Percentiles rank a stretch among this genome's conserved stretches.
These are phyloP conservation scores for Alternaria angustiovoidea DNA, from an alignment of 2,329 filamentous ascomycete genomes.

Conservation along the genomic window DNA sequence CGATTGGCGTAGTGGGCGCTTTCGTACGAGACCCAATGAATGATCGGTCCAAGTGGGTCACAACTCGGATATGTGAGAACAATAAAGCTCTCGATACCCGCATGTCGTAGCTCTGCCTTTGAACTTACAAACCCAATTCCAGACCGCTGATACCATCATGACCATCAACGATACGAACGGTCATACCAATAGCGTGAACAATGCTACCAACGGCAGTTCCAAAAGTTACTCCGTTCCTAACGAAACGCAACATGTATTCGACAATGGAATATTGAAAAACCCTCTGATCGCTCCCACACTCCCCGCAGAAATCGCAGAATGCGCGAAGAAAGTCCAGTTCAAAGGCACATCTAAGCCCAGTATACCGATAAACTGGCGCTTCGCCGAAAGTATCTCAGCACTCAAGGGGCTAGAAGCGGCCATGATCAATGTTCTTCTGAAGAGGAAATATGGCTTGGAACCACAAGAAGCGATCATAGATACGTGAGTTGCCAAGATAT, in stretches of 20 bases:
- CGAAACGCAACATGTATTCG: constrained; percentile 34
- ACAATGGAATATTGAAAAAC: constrained; percentile 56
- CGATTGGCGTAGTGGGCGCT: background rate
- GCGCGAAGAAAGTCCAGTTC: constrained; percentile 51
- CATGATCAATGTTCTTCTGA: constrained; percentile 56
- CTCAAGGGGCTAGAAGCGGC: constrained; percentile 61
- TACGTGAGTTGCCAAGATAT: constrained; percentile 41
- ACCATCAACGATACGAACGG: background rate
- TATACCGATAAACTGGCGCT: constrained; percentile 65
- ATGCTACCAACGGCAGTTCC: constrained; percentile 18
- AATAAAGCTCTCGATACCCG: background rate
- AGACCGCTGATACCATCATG: background rate
- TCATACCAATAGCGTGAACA: constrained; percentile 4
- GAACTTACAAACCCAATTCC: background rate
- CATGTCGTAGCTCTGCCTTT: background rate
- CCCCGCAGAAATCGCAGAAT: constrained; percentile 48
- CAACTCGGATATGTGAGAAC: background rate
- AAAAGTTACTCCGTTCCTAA: constrained; percentile 39
- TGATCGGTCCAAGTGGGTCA: background rate
- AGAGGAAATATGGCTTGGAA: constrained; percentile 56
- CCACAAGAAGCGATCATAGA: constrained; percentile 57
- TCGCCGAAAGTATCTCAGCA: constrained; percentile 62
- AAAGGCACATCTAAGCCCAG: constrained; percentile 55
- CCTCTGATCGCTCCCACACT: constrained; percentile 50
- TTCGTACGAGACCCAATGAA: background rate